Evolutionary conservation across 495 filamentous ascomycete genomes (phyloP), one percentile per base, ranked within the genome.

Genomic region (Elasticomyces elasticus): DNA sequence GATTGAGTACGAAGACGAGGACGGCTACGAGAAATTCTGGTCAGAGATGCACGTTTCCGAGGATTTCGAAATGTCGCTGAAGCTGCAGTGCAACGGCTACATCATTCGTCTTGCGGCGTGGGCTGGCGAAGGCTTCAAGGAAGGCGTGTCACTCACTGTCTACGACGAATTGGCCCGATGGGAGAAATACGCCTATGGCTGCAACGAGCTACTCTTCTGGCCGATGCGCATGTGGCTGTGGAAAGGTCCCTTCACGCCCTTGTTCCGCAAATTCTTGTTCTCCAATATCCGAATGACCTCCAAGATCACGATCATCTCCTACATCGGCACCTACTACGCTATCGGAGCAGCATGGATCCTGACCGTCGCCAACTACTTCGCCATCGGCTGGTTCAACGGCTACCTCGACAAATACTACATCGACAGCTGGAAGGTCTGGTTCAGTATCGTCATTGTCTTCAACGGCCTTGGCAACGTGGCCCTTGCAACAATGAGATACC

Each of bases 101-200:
- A 80, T 83, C 57, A 79, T 89, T 56, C 82, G 86, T 11, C 74
- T 89, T 0, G 86, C 79, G 23, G 79, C 82, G 11, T 90, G 84
- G 74, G 76, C 81, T 24, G 78, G 79, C 49, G 79, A 85, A 23
- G 86, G 83, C 44, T 90, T 87, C 72, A 89, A 89, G 66, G 86
- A 90, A 64, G 86, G 86, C 55, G 86, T 90, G 20, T 90, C 86
- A 7, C 73, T 90, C 9, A 90, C 86, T 10, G 86, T 90, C 26
- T 90, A 90, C 67, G 86, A 90, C 65, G 86, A 90, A 64, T 71
- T 90, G 23, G 81, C 83, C 4, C 81, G 86, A 31, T 89, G 85
- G 85, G 85, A 89, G 61, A 89, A 89, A 67, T 89, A 89, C 67
- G 85, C 85, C 6, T 90, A 89, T 62, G 85, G 85, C n/a, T 90